A percentile compares a stretch with the other conserved stretches of the same genome.
Conservation (phyloP, 768 basidiomycete genomes). For the Tephrocybe sp. region DNA sequence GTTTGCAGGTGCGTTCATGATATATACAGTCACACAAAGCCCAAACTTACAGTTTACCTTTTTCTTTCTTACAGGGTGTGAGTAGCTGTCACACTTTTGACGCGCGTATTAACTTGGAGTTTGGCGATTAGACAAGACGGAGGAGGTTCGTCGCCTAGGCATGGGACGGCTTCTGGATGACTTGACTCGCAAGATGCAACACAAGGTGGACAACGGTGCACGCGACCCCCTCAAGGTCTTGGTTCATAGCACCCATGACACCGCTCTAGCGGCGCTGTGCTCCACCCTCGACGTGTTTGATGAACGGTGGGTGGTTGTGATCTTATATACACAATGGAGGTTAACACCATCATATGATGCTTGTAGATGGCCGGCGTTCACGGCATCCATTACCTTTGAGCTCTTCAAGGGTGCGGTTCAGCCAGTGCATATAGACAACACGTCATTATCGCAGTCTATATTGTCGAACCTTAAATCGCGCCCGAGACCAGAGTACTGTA, state of each 20-base stretch:
- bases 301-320: constrained; percentile 43
- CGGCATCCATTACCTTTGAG: constrained; percentile 72
- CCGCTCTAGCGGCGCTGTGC: constrained; percentile 61
- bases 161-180: constrained; percentile 76
- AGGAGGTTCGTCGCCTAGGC: constrained; percentile 72
- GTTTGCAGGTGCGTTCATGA: constrained; percentile 53
- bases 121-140: constrained; percentile 52
- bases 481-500: constrained; percentile 41
- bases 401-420: constrained; percentile 42
- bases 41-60: constrained; percentile 11
- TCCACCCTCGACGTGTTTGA: constrained; percentile 72
- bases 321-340: background rate
- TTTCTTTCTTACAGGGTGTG: constrained; percentile 36
- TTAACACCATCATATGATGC: background rate
- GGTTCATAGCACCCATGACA: constrained; percentile 72
- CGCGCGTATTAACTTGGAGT: background rate
- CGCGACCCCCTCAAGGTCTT: constrained; percentile 59
- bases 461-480: constrained; percentile 34
- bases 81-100: constrained; percentile 11
- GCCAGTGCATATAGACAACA: constrained; percentile 10
- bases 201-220: constrained; percentile 43
- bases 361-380: constrained; percentile 71
- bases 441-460: constrained; percentile 33
- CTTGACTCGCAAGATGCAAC: constrained; percentile 58
- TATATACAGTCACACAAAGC: background rate